Percentiles rank a stretch among this genome's conserved stretches.
Conservation (phyloP, 257 asterid genomes). For the Ophiorrhiza pumila region DNA sequence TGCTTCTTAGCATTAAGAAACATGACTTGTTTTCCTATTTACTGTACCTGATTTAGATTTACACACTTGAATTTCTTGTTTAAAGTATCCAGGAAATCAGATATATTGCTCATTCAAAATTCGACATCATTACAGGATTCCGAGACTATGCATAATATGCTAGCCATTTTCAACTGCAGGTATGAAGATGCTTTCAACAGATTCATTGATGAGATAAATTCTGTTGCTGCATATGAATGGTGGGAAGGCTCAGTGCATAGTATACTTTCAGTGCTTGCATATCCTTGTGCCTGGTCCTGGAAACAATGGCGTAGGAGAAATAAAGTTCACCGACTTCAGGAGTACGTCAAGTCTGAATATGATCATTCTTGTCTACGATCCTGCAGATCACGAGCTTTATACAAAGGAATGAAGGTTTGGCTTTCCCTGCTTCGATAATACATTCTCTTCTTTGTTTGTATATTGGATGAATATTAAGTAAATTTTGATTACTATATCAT, state of each 20-base stretch:
- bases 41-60: conserved; percentile 2
- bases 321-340: conserved; percentile 83
- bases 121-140: background rate
- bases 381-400: conserved; percentile 90
- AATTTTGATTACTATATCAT: background rate
- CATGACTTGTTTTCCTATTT: background rate
- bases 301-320: conserved; percentile 96
- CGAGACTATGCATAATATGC: background rate
- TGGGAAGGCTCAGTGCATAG: conserved; percentile 99
- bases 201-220: conserved; percentile 83
- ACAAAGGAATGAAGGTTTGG: conserved; percentile 94
- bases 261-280: conserved; percentile 82
- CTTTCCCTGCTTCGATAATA: background rate
- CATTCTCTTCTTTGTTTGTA: background rate
- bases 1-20: background rate
- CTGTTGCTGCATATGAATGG: conserved; percentile 96
- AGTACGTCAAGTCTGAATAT: conserved; percentile 85
- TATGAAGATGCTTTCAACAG: conserved; percentile 97
- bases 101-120: background rate
- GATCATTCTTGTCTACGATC: conserved; percentile 95
- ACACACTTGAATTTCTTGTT: background rate
- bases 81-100: background rate
- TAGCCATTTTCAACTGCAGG: conserved; percentile 35
- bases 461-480: background rate
- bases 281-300: conserved; percentile 99